Base-by-base conservation (phyloP, 306 rosid species). In the Inga laurina region DNA sequence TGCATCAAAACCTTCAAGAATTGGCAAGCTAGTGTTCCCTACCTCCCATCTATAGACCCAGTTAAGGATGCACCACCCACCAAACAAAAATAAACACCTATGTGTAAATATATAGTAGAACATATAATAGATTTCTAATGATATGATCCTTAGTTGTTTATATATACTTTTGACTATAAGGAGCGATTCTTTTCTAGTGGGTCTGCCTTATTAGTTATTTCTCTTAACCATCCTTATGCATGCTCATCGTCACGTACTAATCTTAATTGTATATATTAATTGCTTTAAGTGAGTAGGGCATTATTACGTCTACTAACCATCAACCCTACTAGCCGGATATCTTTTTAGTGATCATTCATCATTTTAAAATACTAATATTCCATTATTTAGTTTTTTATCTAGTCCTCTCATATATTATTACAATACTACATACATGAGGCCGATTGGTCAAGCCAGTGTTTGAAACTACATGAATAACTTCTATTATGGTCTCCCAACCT, bases 231-330 rank as follows among this genome's bases (percentile, higher is more conserved):
- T 11, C 46, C 72, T 35, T 35, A 5, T 67, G 72, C 72, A 35
- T 67, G 72, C 72, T 86, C 77, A 5, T 81, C 86, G 72, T 66
- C 43, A 88, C 86, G 89, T 84, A 54, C 3, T 21, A 49, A 75
- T 39, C 77, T 59, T 78, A 85, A 39, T 77, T 48, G 39, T 43
- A 48, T 18, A 57, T 59, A 22, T 62, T 27, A 27, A 62, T 62
- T 62, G 59, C 62, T 65, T 81, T 75, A 69, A 70, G 67, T 80
- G 78, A 46, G 82, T 54, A 62, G 59, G 71, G 2, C 68, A 83
- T 88, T 72, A 85, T 90, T 51, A 71, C 69, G 76, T 79, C 93
- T 85, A 82, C 77, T 67, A 75, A 64, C 85, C 81, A 52, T 66
- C 84, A 68, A 80, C 81, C 82, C 82, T 76, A 75, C 43, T 76